Percentiles rank a stretch among this genome's conserved stretches.
These are phyloP conservation scores for Candida sanyaensis DNA, from an alignment of 1,139 yeast genomes.

Conservation along the genomic window DNA sequence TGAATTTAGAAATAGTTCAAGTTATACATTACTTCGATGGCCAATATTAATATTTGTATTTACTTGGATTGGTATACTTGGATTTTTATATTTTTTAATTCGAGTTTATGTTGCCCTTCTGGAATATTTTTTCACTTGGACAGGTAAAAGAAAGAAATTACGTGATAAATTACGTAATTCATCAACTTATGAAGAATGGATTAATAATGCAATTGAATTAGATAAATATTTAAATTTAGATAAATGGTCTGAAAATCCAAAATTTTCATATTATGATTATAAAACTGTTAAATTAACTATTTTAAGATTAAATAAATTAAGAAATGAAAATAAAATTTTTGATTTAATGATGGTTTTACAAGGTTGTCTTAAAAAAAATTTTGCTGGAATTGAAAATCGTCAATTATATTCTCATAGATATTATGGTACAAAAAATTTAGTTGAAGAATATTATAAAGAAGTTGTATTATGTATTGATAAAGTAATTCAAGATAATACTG, in stretches of 20 bases:
- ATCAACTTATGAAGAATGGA: constrained; percentile 61
- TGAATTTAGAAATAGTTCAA: constrained; percentile 47
- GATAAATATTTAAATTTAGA: constrained; percentile 62
- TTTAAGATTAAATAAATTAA: constrained; percentile 38
- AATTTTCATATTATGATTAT: constrained; percentile 70
- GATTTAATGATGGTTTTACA: constrained; percentile 60
- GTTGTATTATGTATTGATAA: constrained; percentile 50
- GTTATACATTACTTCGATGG: constrained; percentile 63
- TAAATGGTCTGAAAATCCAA: constrained; percentile 64
- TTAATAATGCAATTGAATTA: constrained; percentile 53
- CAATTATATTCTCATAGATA: constrained; percentile 72
- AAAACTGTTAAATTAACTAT: constrained; percentile 56
- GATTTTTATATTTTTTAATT: constrained; percentile 51
- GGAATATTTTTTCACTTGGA: constrained; percentile 62
- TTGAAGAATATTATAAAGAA: constrained; percentile 56
- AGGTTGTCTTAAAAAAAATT: constrained; percentile 69
- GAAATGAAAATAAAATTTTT: constrained; percentile 35
- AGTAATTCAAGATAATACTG: constrained; percentile 37
- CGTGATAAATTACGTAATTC: constrained; percentile 53
- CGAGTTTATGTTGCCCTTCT: constrained; percentile 65
- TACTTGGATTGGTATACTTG: constrained; percentile 55
- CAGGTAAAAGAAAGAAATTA: constrained; percentile 54
- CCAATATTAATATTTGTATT: constrained; percentile 58
- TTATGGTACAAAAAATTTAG: constrained; percentile 69
- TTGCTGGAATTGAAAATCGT: constrained; percentile 78